Base-by-base conservation (phyloP, 768 basidiomycete species). In the Lactarius quietus region DNA sequence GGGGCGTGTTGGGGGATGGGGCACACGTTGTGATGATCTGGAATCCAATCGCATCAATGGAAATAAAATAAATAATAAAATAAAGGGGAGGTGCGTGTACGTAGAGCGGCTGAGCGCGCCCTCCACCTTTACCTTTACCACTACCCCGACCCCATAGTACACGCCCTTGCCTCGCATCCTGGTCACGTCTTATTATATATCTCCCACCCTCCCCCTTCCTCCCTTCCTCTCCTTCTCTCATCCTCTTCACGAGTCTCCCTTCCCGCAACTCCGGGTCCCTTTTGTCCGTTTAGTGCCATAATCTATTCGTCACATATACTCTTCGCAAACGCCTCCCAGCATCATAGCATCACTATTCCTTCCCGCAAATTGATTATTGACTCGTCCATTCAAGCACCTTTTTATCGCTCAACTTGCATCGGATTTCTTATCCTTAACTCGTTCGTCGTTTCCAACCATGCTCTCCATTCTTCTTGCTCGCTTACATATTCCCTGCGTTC, bases 11-110 rank as follows among this genome's bases (percentile, higher is more conserved):
- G 61, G 57, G 64, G 64, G 48, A 51, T 51, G 48, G 48, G 48
- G 48, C n/a, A 84, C 87, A 90, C 87, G 87, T 88, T 88, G 86
- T 79, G 80, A 88, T 88, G 48, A 51, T 51, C 48, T 26, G 20
- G 31, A 54, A 54, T 54, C 53, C 31, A 54, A 54, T 54, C 53
- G 48, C 23, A 54, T 36, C 36, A 48, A 45, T 45, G 18, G 8
- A 48, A 51, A 33, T 33, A 33, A 26, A n/a, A 51, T 51, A 51
- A 51, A 6, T 17, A 41, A 41, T 18, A 18, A 41, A 41, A 41
- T 41, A 41, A 41, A 41, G 15, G 38, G 12, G 12, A 36, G 35
- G 12, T 14, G 38, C 1, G 38, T 14, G 38, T 17, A 3, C 12
- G 6, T 6, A 23, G 23, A 23, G 26, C 48, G 17, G 6, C 18